A percentile compares a stretch with the other conserved stretches of the same genome.
phyloP scores from a whole-genome alignment of 2,329 filamentous ascomycete species.

The Fusarium stilboides region DNA sequence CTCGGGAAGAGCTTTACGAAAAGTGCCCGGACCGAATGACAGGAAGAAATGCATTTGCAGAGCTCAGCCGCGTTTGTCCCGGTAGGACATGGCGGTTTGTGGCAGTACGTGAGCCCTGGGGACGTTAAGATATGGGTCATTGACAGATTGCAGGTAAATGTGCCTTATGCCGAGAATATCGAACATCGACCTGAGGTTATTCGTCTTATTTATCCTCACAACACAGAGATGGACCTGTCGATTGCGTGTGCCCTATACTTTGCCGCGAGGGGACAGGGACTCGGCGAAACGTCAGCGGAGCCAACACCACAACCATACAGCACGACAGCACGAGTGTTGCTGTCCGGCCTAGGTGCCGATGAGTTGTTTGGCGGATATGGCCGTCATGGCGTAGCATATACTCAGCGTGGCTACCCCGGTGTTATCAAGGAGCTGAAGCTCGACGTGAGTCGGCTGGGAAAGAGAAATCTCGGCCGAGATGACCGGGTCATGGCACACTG shows the following conservation, averaged over 20 bases:
- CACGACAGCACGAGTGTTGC: slow-evolving; percentile 83
- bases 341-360: slow-evolving; percentile 95
- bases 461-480: slow-evolving; percentile 94
- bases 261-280: slow-evolving; percentile 81
- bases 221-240: slow-evolving; percentile 98
- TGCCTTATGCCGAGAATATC: slow-evolving; percentile 83
- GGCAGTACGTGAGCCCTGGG: slow-evolving; percentile 62
- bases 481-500: slow-evolving; percentile 93
- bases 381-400: slow-evolving; percentile 84
- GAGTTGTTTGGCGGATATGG: slow-evolving; percentile 96
- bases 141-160: slow-evolving; percentile 71
- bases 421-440: slow-evolving; percentile 87
- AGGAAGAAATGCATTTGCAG: slow-evolving; percentile 83
- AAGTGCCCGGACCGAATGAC: slow-evolving; percentile 92
- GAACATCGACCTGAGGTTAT: slow-evolving; percentile 79
- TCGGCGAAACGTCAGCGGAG: slow-evolving; percentile 54
- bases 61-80: slow-evolving; percentile 79
- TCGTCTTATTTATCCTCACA: slow-evolving; percentile 89
- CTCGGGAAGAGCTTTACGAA: slow-evolving; percentile 73
- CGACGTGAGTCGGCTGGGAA: slow-evolving; percentile 87
- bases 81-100: slow-evolving; percentile 86
- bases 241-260: slow-evolving; percentile 97
- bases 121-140: not conserved
- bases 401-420: slow-evolving; percentile 76
- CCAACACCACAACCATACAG: slow-evolving; percentile 64